Evolutionary conservation across 2,329 filamentous ascomycete species (phyloP), one percentile per base, ranked within the genome.

Genomic region (Coniochaeta sp.): DNA sequence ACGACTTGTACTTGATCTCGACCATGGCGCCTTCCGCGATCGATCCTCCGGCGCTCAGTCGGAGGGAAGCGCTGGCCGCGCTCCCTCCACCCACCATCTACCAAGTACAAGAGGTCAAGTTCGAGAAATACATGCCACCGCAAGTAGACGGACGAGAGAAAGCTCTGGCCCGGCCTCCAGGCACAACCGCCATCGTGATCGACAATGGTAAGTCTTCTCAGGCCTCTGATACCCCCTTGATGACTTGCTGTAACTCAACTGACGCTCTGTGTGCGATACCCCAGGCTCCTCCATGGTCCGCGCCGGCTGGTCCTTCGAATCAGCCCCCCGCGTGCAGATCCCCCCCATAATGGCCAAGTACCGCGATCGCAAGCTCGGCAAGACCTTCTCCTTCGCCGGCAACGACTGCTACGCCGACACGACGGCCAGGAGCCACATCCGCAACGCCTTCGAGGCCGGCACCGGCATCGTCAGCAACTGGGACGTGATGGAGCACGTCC

Each of bases 331-430:
- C 64, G 80, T 98, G 60, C 83, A 84, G 63, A 82, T 96, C 40
- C 90, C 93, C 1, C 93, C 95, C 14, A 89, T 97, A 65, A 96
- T 96, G 86, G 89, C 95, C 64, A 91, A 93, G 69, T 99, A 96
- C 74, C 89, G 93, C 70, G 95, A 99, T 73, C 89, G 95, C 67
- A 99, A 98, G 74, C 79, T 96, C 55, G 90, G 89, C 70, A 92
- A 91, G 75, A 96, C 91, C 26, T 96, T 96, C 71, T 91, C 89
- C 28, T 97, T 98, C 71, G 89, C 96, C 52, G 95, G 95, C 60
- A 86, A 87, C 67, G 95, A 99, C 77, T 91, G 96, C 70, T 98
- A 95, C 70, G 89, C 93, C 64, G 95, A 99, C 75, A 95, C 93
- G 28, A 96, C 92, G 1, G 92, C 95, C 24, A 85, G 91, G 60